phyloP scores from a whole-genome alignment of 768 basidiomycete species.

The Lactarius indigo region DNA sequence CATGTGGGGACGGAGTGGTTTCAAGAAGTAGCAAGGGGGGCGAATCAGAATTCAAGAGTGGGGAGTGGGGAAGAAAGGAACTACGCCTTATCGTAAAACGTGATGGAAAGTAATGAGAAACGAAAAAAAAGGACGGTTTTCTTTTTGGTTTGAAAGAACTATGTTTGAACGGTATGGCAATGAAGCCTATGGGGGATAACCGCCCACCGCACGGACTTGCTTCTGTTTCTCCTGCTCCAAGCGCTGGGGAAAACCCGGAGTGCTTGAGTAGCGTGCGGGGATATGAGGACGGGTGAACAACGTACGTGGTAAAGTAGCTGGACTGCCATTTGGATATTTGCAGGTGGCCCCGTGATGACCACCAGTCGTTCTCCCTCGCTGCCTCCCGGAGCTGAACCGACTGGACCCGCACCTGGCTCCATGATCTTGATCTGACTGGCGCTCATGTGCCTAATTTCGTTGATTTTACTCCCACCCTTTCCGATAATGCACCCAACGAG shows the following conservation, averaged over 20 bases:
- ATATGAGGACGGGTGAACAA: conserved; percentile 20
- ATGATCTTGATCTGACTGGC: conserved; percentile 97
- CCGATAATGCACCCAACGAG: conserved; percentile 97
- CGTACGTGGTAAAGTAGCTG: conserved; percentile 82
- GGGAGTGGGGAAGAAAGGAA: not conserved
- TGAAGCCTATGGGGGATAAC: conserved; percentile 17
- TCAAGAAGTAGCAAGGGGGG: conserved; percentile 1
- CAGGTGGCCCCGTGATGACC: conserved; percentile 93
- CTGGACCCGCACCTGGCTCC: conserved; percentile 85
- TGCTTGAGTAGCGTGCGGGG: not conserved
- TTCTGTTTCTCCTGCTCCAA: conserved; percentile 90
- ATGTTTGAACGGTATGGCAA: conserved; percentile 21
- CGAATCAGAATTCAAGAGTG: not conserved
- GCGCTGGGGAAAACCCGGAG: conserved; percentile 43
- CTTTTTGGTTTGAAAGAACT: not conserved
- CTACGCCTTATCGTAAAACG: conserved; percentile 11
- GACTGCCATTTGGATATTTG: conserved; percentile 96
- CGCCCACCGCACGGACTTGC: conserved; percentile 45
- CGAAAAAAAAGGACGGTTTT: not conserved
- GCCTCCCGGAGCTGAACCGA: conserved; percentile 64
- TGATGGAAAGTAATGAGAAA: not conserved
- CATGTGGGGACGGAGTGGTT: conserved; percentile 9
- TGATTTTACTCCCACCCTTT: conserved; percentile 97
- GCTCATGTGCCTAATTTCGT: conserved; percentile 94
- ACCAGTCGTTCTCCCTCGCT: conserved; percentile 89